These are phyloP conservation scores for Mycena leptocephala DNA, from an alignment of 768 basidiomycete species.

Conservation along the genomic window DNA sequence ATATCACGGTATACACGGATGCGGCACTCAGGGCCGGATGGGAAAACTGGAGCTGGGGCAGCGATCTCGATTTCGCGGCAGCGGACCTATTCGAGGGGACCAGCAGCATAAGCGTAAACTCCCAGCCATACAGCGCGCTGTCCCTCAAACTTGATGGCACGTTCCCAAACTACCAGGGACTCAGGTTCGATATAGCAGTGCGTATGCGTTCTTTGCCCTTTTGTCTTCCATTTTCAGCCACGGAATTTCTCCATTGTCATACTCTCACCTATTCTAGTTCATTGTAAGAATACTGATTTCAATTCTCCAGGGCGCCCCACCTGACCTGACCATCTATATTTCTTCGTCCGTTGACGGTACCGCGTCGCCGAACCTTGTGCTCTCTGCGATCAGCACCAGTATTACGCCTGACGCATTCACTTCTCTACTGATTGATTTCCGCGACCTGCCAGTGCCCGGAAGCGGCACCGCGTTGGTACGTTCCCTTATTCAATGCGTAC, in stretches of 20 bases:
- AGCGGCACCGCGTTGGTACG: slow-evolving; percentile 57
- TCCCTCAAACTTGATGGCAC: slow-evolving; percentile 61
- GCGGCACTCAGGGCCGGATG: slow-evolving; percentile 54
- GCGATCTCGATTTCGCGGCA: slow-evolving; percentile 60
- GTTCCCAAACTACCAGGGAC: slow-evolving; percentile 62
- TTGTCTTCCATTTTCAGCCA: too few relatives aligned
- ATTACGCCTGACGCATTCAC: too few relatives aligned
- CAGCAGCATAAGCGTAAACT: slow-evolving; percentile 62
- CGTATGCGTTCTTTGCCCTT: too few relatives aligned
- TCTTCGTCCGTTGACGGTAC: slow-evolving; percentile 55
- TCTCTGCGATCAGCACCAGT: too few relatives aligned
- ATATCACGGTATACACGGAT: slow-evolving; percentile 61
- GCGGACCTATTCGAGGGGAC: slow-evolving; percentile 61
- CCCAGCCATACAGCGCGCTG: slow-evolving; percentile 59
- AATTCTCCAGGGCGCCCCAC: slow-evolving; percentile 56
- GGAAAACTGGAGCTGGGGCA: too few relatives aligned
- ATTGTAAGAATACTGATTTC: too few relatives aligned
- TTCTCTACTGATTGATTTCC: too few relatives aligned
- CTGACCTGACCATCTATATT: slow-evolving; percentile 60
- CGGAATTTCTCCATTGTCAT: too few relatives aligned
- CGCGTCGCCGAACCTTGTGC: too few relatives aligned
- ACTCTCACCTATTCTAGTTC: too few relatives aligned
- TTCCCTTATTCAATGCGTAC: not conserved
- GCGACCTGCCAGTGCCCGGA: slow-evolving; percentile 65
- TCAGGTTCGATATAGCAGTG: slow-evolving; percentile 68